Percentiles rank a stretch among this genome's conserved stretches.
Evolutionary conservation across 164 flowering plant genomes (phyloP).

Genomic region (Hamamelis virginiana): DNA sequence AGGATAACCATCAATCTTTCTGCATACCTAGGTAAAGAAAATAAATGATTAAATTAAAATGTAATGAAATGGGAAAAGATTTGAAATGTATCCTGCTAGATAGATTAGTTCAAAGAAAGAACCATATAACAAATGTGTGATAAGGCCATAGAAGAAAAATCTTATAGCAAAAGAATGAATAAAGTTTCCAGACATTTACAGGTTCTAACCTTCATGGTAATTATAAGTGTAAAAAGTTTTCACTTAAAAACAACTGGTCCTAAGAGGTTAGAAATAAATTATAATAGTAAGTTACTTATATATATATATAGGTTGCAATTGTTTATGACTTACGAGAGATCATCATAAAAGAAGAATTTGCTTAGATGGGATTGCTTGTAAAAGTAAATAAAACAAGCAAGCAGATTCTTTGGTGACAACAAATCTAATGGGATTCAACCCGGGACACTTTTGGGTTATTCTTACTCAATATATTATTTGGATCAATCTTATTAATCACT

Average conservation of each 20-base stretch:
- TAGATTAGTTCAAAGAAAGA: neutral
- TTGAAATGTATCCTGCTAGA: neutral
- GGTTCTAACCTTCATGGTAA: neutral
- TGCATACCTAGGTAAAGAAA: constrained; percentile 58
- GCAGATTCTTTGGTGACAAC: neutral
- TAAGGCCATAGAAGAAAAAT: neutral
- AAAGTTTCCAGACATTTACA: neutral
- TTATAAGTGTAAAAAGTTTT: neutral
- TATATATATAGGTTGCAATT: neutral
- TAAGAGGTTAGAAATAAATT: too few relatives aligned
- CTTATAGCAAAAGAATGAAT: neutral
- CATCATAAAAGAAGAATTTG: neutral
- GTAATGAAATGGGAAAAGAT: neutral
- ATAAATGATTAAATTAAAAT: neutral
- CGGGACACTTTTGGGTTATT: neutral
- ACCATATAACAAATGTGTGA: neutral
- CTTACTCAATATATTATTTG: neutral
- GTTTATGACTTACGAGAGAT: neutral
- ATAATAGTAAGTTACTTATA: too few relatives aligned
- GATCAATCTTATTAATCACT: neutral
- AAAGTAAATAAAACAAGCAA: neutral
- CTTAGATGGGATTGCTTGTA: neutral
- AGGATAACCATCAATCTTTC: constrained; percentile 59
- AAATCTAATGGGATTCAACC: neutral
- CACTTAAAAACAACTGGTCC: neutral